Evolutionary conservation across 768 basidiomycete genomes (phyloP).

Genomic region (Rhodotorula kratochvilovae): DNA sequence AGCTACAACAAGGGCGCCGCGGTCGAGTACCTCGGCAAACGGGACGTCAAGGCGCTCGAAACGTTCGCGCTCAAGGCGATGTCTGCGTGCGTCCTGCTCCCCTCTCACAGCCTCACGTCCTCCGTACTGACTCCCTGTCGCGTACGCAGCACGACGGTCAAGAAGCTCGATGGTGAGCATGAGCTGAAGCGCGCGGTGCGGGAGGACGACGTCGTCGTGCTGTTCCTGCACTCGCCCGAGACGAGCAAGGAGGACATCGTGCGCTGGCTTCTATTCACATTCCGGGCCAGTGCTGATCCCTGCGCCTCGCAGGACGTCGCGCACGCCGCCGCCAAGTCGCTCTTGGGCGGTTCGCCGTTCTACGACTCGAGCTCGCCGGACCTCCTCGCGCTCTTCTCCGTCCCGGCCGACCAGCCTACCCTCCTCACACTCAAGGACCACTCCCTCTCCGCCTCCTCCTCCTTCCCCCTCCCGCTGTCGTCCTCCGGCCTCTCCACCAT

Average conservation of each 20-base stretch:
- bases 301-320: conserved; percentile 45
- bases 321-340: conserved; percentile 56
- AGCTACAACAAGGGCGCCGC: conserved; percentile 55
- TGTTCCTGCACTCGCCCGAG: conserved; percentile 53
- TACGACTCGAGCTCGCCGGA: conserved; percentile 51
- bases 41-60: conserved; percentile 67
- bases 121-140: rapidly evolving
- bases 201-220: conserved; percentile 57
- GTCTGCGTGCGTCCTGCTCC: conserved; percentile 57
- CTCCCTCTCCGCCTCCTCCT: conserved; percentile 56
- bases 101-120: background rate
- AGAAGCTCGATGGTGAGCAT: background rate
- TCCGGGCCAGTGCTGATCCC: background rate
- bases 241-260: background rate
- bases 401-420: conserved; percentile 43
- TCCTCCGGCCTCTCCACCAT: conserved; percentile 16
- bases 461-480: conserved; percentile 34
- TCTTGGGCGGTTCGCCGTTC: conserved; percentile 54
- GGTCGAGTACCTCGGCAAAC: conserved; percentile 69
- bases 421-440: conserved; percentile 62
- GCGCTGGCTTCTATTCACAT: background rate
- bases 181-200: conserved; percentile 40
- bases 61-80: conserved; percentile 71
- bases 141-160: conserved; percentile 19
- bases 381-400: conserved; percentile 44